Evolutionary conservation across 2,329 filamentous ascomycete species (phyloP).

Genomic region (Pezicula neosporulosa): DNA sequence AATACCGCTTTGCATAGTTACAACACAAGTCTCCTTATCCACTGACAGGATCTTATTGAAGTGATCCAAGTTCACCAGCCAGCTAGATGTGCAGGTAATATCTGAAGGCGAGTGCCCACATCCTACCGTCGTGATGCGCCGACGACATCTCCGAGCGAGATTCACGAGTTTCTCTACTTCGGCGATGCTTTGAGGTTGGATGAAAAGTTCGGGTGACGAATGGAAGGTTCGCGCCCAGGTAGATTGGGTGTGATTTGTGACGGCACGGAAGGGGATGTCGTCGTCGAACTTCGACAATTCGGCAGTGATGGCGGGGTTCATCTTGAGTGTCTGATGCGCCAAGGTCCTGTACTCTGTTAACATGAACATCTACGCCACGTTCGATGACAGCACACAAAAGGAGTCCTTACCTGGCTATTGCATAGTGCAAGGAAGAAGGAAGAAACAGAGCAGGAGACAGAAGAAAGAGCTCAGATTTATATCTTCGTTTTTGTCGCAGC

Average conservation of each 20-base stretch:
- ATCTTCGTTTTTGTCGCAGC: background rate
- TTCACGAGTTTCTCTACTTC: slow-evolving; percentile 83
- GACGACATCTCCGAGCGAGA: slow-evolving; percentile 76
- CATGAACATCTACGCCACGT: background rate
- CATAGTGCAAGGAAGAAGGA: background rate
- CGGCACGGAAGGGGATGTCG: slow-evolving; percentile 72
- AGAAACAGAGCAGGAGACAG: background rate
- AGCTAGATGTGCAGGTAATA: slow-evolving; percentile 87
- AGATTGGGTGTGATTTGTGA: slow-evolving; percentile 69
- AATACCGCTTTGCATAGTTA: slow-evolving; percentile 86
- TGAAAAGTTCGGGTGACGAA: slow-evolving; percentile 84
- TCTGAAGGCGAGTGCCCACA: slow-evolving; percentile 90
- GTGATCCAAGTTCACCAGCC: slow-evolving; percentile 91
- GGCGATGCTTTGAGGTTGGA: slow-evolving; percentile 73
- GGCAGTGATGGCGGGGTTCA: slow-evolving; percentile 42
- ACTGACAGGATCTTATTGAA: slow-evolving; percentile 71
- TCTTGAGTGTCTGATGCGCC: slow-evolving; percentile 5
- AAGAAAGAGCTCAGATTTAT: background rate
- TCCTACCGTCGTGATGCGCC: slow-evolving; percentile 81
- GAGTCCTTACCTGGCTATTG: background rate
- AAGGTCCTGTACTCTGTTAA: background rate
- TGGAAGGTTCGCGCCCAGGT: slow-evolving; percentile 96
- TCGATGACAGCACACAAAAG: background rate
- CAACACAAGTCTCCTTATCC: slow-evolving; percentile 59
- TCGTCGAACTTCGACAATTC: slow-evolving; percentile 58